Base-by-base conservation (phyloP, 129 eudicot genomes). In the Artemisia argyi region DNA sequence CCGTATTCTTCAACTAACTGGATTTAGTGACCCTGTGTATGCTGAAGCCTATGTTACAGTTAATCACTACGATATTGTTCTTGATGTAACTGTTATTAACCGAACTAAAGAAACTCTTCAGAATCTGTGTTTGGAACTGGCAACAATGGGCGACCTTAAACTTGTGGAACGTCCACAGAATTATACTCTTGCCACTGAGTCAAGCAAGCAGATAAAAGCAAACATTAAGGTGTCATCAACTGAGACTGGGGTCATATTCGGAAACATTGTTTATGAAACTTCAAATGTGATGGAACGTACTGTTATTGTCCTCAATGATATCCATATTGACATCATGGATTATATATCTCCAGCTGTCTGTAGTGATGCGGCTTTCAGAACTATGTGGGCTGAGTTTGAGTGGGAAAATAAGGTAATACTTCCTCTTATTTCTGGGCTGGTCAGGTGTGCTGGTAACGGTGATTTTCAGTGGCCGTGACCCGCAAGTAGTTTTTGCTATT, bases 371-470 rank as follows among this genome's bases (percentile, higher is more conserved):
- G 96, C 97, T 11, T 93, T 93, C 56, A 84, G 98, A 71, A 87
- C 93, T 18, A 93, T 93, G 98, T 93, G 98, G 98, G 98, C 98
- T 0, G 98, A 93, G 78, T 93, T 93, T 73, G 98, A 93, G 73
- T 93, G 98, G 98, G 98, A 93, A 86, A 93, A 93, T 73, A 93
- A 93, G 98, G 98, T 93, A 90, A n/a, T 13, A 10, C 17, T 72
- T 73, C 2, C 22, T 35, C 52, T 16, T 80, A 48, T 49, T 7
- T 54, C 10, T 53, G 56, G 15, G 16, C 44, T 2, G 24, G 61
- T 50, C 3, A 11, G 61, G 4, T 14, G 47, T 44, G 73, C n/a
- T 48, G 6, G 72, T 53, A 47, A 61, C 0, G 44, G 44, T 6
- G 35, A 35, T 35, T 35, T 35, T 35, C 2, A 7, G 44, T 35